These are phyloP conservation scores for Giardia muris DNA, from an alignment of 208 protist species.

Conservation along the genomic window DNA sequence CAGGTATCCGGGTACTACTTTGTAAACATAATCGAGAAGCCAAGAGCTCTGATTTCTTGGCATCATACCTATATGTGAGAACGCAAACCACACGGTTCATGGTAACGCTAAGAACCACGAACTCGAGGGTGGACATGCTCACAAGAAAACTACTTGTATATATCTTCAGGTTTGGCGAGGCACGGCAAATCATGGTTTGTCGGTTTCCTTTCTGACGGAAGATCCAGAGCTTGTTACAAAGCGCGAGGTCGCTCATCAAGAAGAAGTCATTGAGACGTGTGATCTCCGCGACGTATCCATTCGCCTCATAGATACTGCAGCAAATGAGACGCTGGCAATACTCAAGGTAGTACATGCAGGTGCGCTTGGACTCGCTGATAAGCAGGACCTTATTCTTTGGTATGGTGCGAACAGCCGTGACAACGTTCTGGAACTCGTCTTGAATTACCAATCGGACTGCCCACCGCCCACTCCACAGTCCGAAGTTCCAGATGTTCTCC, in stretches of 20 bases:
- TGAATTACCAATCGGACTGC: background rate
- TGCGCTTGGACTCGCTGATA: background rate
- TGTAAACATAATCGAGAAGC: background rate
- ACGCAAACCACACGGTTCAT: background rate
- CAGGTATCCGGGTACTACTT: background rate
- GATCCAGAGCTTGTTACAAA: background rate
- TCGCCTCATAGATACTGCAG: background rate
- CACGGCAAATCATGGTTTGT: background rate
- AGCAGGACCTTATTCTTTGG: background rate
- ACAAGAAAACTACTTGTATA: background rate
- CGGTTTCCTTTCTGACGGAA: background rate
- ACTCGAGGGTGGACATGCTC: background rate
- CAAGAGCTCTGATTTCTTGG: background rate
- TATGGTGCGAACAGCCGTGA: background rate
- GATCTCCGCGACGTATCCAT: background rate
- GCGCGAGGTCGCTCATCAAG: background rate
- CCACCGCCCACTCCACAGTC: background rate
- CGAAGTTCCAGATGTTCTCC: background rate
- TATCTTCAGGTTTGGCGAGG: background rate
- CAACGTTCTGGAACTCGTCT: background rate
- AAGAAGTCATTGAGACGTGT: background rate
- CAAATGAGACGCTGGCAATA: background rate
- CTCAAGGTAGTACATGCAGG: background rate
- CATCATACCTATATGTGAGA: background rate
- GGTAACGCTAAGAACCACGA: background rate